Conservation (phyloP, 2,329 filamentous ascomycete species). For the Colletotrichum orchidophilum region DNA sequence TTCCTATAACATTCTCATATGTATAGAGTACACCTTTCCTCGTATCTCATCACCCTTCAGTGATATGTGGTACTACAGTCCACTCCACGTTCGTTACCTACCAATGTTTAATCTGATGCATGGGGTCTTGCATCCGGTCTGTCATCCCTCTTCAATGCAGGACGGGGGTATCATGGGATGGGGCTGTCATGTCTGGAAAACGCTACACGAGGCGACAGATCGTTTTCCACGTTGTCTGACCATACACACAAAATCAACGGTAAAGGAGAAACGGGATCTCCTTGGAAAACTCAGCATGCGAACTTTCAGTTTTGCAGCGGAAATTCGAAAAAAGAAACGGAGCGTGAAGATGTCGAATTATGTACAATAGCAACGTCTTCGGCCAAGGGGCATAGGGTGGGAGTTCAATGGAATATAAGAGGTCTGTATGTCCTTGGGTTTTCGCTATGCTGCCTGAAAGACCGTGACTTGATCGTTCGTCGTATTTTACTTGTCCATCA, state of each 20-base stretch:
- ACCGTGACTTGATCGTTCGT: neutral
- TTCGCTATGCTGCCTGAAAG: neutral
- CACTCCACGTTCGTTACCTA: conserved; percentile 11
- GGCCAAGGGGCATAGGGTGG: conserved; percentile 15
- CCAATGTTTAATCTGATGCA: conserved; percentile 12
- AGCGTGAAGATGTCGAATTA: neutral
- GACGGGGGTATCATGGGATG: too few species aligned
- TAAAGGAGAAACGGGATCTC: neutral
- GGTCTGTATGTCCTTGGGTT: neutral
- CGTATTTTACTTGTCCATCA: neutral
- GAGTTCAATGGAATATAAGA: conserved; percentile 19
- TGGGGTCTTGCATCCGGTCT: neutral
- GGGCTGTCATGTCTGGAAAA: conserved; percentile 7
- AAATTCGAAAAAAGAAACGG: conserved; percentile 10
- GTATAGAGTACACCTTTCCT: conserved; percentile 23
- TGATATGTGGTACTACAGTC: neutral
- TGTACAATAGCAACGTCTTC: conserved; percentile 24
- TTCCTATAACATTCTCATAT: conserved; percentile 2
- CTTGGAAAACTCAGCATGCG: neutral
- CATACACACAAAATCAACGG: conserved; percentile 14
- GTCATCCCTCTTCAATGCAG: neutral
- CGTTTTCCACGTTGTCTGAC: conserved; percentile 8
- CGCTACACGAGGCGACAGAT: neutral
- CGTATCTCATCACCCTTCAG: neutral
- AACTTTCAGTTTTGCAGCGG: conserved; percentile 5